These are phyloP conservation scores for Xylariaceae sp. DNA, from an alignment of 2,329 filamentous ascomycete genomes.

Conservation along the genomic window DNA sequence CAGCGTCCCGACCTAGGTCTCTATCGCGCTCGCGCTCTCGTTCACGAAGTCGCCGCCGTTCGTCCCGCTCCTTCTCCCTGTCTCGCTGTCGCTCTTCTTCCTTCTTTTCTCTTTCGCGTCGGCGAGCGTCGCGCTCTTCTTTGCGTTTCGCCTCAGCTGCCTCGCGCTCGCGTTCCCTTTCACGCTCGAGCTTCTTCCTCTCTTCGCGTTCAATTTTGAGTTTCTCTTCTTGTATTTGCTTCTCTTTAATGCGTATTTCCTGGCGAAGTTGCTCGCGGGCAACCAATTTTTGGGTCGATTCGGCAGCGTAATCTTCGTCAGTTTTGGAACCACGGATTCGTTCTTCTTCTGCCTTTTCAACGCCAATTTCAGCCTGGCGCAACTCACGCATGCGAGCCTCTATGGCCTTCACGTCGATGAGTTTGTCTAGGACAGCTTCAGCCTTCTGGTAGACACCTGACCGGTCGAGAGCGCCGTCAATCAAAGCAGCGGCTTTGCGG, in stretches of 20 bases:
- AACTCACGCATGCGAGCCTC: constrained; percentile 65
- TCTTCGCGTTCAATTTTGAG: constrained; percentile 53
- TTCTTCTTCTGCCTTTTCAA: constrained; percentile 63
- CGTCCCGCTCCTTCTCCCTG: constrained; percentile 51
- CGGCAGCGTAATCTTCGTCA: constrained; percentile 66
- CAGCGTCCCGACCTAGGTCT: constrained; percentile 25
- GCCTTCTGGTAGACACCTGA: constrained; percentile 70
- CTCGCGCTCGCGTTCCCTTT: constrained; percentile 45
- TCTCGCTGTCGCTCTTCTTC: constrained; percentile 36
- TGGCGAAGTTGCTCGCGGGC: constrained; percentile 59
- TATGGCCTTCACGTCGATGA: constrained; percentile 64
- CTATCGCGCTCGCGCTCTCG: constrained; percentile 31
- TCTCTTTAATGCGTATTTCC: constrained; percentile 54
- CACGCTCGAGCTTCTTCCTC: constrained; percentile 46
- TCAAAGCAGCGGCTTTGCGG: constrained; percentile 66
- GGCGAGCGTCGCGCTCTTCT: constrained; percentile 46
- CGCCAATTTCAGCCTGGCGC: constrained; percentile 62
- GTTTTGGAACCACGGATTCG: constrained; percentile 61
- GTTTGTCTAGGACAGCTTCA: constrained; percentile 58
- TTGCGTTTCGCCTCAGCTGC: constrained; percentile 47
- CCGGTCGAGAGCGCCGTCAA: constrained; percentile 73
- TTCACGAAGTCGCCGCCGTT: constrained; percentile 44
- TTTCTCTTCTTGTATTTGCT: constrained; percentile 58
- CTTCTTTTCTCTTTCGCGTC: constrained; percentile 38
- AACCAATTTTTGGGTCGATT: constrained; percentile 55